These are phyloP conservation scores for Talaromyces sp. DNA, from an alignment of 2,329 filamentous ascomycete genomes.

Conservation along the genomic window DNA sequence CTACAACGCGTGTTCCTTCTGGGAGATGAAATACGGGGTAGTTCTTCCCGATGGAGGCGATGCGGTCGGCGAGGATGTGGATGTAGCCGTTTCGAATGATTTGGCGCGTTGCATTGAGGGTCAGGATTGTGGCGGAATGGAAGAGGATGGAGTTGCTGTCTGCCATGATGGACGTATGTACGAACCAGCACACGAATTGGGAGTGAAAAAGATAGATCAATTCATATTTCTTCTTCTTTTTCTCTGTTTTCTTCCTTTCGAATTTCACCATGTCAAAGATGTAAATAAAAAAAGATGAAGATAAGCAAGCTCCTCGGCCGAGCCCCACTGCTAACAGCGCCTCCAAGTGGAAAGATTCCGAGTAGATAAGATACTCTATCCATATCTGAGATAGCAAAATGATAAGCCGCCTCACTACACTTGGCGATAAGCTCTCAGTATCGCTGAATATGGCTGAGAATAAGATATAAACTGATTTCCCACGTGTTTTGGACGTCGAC, in stretches of 20 bases:
- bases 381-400: neutral
- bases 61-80: conserved; percentile 9
- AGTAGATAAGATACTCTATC: no score
- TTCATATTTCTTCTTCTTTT: neutral
- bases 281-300: no score
- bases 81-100: conserved; percentile 21
- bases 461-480: neutral
- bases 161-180: neutral
- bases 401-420: neutral
- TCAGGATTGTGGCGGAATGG: conserved; percentile 22
- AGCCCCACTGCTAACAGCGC: neutral
- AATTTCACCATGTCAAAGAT: no score
- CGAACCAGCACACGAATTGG: no score
- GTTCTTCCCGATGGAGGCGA: neutral
- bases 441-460: neutral
- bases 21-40: neutral
- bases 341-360: no score
- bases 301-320: neutral
- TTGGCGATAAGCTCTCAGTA: neutral
- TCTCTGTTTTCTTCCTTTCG: neutral
- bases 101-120: conserved; percentile 21
- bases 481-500: neutral
- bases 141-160: conserved; percentile 17
- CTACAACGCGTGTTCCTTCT: conserved; percentile 20
- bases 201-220: neutral